Percentiles rank a stretch among this genome's conserved stretches.
phyloP scores from a whole-genome alignment of 31 red algal species.

The Odonthalia washingtoniensis region DNA sequence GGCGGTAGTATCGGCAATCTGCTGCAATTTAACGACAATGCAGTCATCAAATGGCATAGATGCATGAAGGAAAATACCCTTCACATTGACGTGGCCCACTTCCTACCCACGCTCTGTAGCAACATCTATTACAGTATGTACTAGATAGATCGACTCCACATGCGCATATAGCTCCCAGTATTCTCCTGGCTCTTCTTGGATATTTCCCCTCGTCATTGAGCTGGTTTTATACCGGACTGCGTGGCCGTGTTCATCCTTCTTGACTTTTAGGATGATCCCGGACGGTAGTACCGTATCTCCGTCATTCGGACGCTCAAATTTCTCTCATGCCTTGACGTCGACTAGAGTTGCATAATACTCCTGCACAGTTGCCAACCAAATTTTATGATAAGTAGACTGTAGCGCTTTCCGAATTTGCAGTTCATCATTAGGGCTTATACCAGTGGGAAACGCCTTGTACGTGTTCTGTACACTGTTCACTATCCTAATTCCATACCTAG shows the following conservation, averaged over 20 bases:
- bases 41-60: not conserved
- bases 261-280: not conserved
- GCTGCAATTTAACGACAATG: not conserved
- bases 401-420: conserved; percentile 8
- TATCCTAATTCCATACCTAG: not conserved
- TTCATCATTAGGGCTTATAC: conserved; percentile 21
- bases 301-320: not conserved
- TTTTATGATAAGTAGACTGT: conserved; percentile 2
- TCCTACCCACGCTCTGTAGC: not conserved
- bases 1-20: not conserved
- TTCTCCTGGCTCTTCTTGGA: not conserved
- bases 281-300: not conserved
- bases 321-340: conserved; percentile 8
- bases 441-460: not conserved
- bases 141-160: not conserved
- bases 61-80: conserved; percentile 24
- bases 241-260: not conserved
- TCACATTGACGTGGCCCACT: not conserved
- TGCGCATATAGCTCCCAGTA: not conserved
- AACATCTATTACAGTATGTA: not conserved
- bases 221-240: not conserved
- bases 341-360: conserved; percentile 30
- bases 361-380: conserved; percentile 22
- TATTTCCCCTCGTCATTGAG: not conserved
- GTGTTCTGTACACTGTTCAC: not conserved